Conservation (phyloP, 768 basidiomycete genomes). For the Auriculariales sp. region DNA sequence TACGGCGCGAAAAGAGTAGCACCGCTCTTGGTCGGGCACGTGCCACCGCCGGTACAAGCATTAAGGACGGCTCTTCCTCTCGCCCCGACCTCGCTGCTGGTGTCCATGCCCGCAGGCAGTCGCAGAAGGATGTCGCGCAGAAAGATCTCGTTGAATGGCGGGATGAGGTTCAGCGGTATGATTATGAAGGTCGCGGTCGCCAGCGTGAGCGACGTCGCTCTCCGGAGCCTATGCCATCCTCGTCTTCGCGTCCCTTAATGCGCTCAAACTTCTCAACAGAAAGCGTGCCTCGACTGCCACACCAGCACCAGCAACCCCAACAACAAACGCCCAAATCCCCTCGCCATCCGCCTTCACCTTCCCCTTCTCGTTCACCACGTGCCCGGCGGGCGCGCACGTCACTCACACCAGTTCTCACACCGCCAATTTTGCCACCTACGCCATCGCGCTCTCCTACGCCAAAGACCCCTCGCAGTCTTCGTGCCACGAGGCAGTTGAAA, state of each 20-base stretch:
- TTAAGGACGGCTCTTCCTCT: slow-evolving; percentile 18
- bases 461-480: slow-evolving; percentile 12
- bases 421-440: slow-evolving; percentile 19
- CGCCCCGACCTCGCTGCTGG: too few species aligned
- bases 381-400: slow-evolving; percentile 18
- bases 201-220: background rate
- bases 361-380: slow-evolving; percentile 29
- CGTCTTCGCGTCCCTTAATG: background rate
- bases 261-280: background rate
- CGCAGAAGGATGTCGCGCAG: background rate
- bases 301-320: background rate
- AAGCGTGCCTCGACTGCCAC: background rate
- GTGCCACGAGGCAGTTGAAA: slow-evolving; percentile 11
- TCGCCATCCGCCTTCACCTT: slow-evolving; percentile 40
- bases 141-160: slow-evolving; percentile 7
- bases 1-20: slow-evolving; percentile 53
- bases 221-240: background rate
- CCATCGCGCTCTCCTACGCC: slow-evolving; percentile 14
- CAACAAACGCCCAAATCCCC: slow-evolving; percentile 20
- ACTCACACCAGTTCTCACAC: slow-evolving; percentile 23
- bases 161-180: background rate
- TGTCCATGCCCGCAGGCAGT: too few species aligned
- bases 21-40: slow-evolving; percentile 41
- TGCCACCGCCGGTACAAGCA: too few species aligned
- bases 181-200: background rate